phyloP scores from a whole-genome alignment of 805 yeast genomes.

The Kluyveromyces wickerhamii region DNA sequence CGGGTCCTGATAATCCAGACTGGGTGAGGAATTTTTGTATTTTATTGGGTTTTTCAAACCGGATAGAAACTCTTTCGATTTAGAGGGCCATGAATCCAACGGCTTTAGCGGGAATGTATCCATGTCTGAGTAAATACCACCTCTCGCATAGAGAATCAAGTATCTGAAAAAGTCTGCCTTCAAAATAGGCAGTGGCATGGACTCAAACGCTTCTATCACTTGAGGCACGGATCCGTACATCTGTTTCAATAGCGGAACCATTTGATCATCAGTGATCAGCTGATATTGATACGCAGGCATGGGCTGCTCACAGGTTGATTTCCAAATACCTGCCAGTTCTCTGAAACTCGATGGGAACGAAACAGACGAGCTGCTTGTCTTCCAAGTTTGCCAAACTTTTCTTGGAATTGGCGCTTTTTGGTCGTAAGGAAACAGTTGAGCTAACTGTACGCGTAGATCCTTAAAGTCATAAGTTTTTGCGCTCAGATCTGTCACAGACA shows the following conservation, averaged over 20 bases:
- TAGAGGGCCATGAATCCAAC: constrained; percentile 66
- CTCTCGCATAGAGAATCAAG: constrained; percentile 76
- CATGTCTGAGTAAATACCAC: constrained; percentile 89
- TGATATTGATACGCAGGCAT: constrained; percentile 47
- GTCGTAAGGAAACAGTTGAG: constrained; percentile 71
- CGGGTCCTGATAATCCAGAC: constrained; percentile 4
- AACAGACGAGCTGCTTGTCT: constrained; percentile 49
- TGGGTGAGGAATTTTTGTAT: constrained; percentile 10
- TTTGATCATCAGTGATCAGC: constrained; percentile 61
- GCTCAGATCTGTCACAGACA: constrained; percentile 3
- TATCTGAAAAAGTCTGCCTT: constrained; percentile 94
- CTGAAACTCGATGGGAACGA: constrained; percentile 48
- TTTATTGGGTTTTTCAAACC: constrained; percentile 13
- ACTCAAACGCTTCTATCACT: constrained; percentile 63
- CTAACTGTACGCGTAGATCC: constrained; percentile 40
- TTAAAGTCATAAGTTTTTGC: not conserved
- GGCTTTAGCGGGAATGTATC: constrained; percentile 77
- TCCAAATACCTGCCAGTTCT: constrained; percentile 55
- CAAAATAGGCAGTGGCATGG: constrained; percentile 72
- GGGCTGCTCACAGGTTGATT: constrained; percentile 7
- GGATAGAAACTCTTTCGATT: constrained; percentile 22
- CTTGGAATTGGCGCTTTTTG: constrained; percentile 58
- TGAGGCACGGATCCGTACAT: constrained; percentile 67
- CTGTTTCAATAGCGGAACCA: constrained; percentile 45
- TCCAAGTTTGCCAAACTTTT: constrained; percentile 94